Base-by-base conservation (phyloP, 2,329 filamentous ascomycete species). In the Catunica adiposa region DNA sequence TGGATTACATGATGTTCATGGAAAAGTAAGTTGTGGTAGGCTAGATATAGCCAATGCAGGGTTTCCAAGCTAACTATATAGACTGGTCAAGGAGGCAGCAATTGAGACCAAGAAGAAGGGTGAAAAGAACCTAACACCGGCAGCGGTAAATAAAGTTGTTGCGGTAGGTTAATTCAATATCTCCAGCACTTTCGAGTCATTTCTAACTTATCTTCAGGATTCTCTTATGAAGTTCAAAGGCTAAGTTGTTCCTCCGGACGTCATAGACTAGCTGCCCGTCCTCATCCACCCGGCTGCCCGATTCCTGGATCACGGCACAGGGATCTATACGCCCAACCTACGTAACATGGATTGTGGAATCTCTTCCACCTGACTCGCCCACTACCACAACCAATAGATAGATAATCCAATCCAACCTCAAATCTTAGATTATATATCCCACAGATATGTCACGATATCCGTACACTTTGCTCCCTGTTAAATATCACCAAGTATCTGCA, bases 1-100 rank as follows among this genome's bases (percentile, higher is more conserved):
- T 94, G 57, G 82, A 92, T 64, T 94, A 94, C 61, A 78, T 86
- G 61, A 73, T 92, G 1, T 94, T 94, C 62, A 83, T 94, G 77
- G 76, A 81, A 64, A 74, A 71, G 77, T 79, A 67, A 54, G 71
- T 40, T 23, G n/a, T 6, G 6, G 4, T 8, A 25, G n/a, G n/a
- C n/a, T n/a, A n/a, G n/a, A n/a, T n/a, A n/a, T n/a, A n/a, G n/a
- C n/a, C n/a, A n/a, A n/a, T n/a, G 15, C 8, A n/a, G 4, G 11
- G 37, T 38, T 56, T n/a, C 48, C 23, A 17, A 31, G 54, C 47
- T 47, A 31, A 42, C 11, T 15, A 23, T 15, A 51, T 62, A 89
- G 86, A 46, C 72, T 94, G 54, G 77, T 94, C 66, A 87, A 84
- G 61, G 87, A 92, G 69, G 84, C 87, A 0, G 76, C 78, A 1